A percentile compares a stretch with the other conserved stretches of the same genome.
Evolutionary conservation across 2,329 filamentous ascomycete genomes (phyloP).

Genomic region (Cordyceps fumosorosea): DNA sequence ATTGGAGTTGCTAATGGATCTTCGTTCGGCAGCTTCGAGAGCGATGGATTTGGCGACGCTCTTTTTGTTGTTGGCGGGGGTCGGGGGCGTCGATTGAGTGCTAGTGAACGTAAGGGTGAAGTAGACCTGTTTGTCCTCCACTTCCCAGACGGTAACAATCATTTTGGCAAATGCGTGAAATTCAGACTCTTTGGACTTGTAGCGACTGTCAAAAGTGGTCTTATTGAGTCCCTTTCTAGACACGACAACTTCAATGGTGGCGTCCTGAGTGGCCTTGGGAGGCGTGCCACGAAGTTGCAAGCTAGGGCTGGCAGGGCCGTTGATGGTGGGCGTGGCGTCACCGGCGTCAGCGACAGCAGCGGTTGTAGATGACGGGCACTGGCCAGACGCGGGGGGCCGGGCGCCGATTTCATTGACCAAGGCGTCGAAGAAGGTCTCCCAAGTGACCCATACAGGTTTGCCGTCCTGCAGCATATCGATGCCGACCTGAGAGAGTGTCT

Average conservation of each 20-base stretch:
- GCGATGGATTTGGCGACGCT: constrained; percentile 32
- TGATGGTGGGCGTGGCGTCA: constrained; percentile 32
- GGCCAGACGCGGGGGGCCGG: constrained; percentile 20
- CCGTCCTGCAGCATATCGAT: constrained; percentile 68
- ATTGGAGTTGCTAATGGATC: constrained; percentile 37
- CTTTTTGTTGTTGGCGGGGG: constrained; percentile 29
- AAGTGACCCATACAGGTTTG: constrained; percentile 50
- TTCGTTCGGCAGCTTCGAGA: constrained; percentile 41
- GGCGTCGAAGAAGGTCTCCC: constrained; percentile 52
- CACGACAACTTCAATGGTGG: constrained; percentile 62
- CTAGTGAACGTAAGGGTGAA: constrained; percentile 72
- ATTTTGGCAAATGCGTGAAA: constrained; percentile 58
- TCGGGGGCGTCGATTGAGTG: constrained; percentile 35
- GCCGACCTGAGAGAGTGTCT: constrained; percentile 62
- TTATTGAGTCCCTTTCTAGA: constrained; percentile 41
- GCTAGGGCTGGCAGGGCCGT: constrained; percentile 25
- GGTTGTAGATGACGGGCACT: constrained; percentile 15
- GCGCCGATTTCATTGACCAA: constrained; percentile 38
- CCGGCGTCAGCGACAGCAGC: constrained; percentile 18
- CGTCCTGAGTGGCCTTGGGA: constrained; percentile 43
- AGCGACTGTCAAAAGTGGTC: constrained; percentile 28
- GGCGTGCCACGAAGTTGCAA: constrained; percentile 20
- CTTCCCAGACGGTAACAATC: constrained; percentile 69
- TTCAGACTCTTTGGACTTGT: constrained; percentile 30
- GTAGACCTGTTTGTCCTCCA: constrained; percentile 60